Evolutionary conservation across 108 stramenopile species (phyloP).

Genomic region (Tribonema minus): DNA sequence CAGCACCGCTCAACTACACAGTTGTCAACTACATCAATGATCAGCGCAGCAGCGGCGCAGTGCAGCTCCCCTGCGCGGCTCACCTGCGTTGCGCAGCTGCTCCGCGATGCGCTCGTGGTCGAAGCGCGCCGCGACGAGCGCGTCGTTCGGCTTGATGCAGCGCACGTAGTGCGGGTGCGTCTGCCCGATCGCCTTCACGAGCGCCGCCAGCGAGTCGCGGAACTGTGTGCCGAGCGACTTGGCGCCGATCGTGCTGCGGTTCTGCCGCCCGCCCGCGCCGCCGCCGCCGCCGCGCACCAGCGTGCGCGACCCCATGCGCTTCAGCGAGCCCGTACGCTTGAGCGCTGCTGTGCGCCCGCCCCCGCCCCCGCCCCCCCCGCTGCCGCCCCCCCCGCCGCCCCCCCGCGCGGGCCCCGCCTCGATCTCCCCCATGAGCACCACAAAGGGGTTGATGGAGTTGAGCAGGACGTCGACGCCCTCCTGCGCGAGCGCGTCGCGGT

Average conservation of each 20-base stretch:
- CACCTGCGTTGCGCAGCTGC: too few relatives aligned
- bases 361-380: too few relatives aligned
- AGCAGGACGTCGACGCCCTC: constrained; percentile 66
- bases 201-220: constrained; percentile 32
- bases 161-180: constrained; percentile 56
- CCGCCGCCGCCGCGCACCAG: background rate
- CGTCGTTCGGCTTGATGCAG: too few relatives aligned
- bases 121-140: background rate
- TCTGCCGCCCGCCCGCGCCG: background rate
- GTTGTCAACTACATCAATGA: too few relatives aligned
- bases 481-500: constrained; percentile 55
- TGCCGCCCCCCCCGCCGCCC: too few relatives aligned
- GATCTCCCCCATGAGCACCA: background rate
- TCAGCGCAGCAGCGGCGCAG: too few relatives aligned
- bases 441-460: constrained; percentile 9
- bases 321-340: background rate
- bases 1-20: too few relatives aligned
- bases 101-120: too few relatives aligned
- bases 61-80: too few relatives aligned
- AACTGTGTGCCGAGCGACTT: constrained; percentile 21
- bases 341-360: background rate
- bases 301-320: background rate
- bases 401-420: too few relatives aligned
- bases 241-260: constrained; percentile 19
- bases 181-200: constrained; percentile 11